These are phyloP conservation scores for Rhodotorula sphaerocarpa DNA, from an alignment of 768 basidiomycete genomes.

Conservation along the genomic window DNA sequence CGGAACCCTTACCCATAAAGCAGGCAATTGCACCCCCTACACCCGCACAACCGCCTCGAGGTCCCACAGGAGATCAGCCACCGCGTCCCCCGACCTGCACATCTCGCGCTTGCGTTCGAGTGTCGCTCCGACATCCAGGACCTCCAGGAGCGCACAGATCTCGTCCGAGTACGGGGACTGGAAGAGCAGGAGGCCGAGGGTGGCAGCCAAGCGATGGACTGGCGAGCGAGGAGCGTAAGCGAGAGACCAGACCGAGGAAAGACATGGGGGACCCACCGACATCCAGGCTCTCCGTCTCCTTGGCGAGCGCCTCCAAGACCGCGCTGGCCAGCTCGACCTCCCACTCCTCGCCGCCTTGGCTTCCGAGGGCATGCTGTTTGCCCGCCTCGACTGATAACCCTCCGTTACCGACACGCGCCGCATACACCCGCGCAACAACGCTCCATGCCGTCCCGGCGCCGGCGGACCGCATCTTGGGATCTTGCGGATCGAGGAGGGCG, in stretches of 20 bases:
- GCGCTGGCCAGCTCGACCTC: constrained; percentile 75
- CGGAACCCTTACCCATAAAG: too few species aligned
- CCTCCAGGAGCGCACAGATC: constrained; percentile 57
- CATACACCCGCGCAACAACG: constrained; percentile 18
- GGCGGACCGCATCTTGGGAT: constrained; percentile 8
- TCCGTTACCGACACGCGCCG: constrained; percentile 39
- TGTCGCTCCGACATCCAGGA: constrained; percentile 53
- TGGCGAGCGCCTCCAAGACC: constrained; percentile 65
- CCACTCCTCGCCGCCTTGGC: constrained; percentile 62
- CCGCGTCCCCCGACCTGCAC: too few species aligned
- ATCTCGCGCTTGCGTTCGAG: constrained; percentile 48
- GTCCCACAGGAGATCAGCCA: too few species aligned
- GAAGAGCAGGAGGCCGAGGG: constrained; percentile 65
- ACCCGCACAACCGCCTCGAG: too few species aligned
- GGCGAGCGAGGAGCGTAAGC: constrained; percentile 2
- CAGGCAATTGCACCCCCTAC: too few species aligned
- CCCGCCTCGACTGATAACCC: constrained; percentile 69
- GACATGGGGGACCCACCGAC: constrained; percentile 56
- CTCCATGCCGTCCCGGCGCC: constrained; percentile 29
- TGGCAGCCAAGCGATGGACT: constrained; percentile 77
- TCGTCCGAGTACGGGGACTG: constrained; percentile 61
- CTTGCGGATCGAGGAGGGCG: constrained; percentile 20
- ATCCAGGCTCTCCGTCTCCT: constrained; percentile 67
- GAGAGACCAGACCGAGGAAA: too few species aligned
- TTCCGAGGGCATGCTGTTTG: constrained; percentile 63